Evolutionary conservation across 208 protist species (phyloP).

Genomic region (Leishmania arabica): DNA sequence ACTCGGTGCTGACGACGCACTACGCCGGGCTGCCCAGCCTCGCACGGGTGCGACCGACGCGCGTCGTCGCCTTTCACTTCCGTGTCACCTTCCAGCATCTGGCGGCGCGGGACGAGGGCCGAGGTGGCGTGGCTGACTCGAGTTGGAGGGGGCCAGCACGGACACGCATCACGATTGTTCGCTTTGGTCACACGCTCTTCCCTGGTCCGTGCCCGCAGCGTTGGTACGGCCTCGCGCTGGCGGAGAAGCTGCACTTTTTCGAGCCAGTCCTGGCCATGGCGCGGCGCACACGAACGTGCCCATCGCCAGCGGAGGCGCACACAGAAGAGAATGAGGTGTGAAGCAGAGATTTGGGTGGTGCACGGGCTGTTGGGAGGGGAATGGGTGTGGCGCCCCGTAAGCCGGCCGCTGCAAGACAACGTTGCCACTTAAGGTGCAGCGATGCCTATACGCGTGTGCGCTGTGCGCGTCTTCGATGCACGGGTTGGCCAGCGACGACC

Average conservation of each 20-base stretch:
- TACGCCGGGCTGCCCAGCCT: conserved; percentile 41
- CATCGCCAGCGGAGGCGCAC: not conserved
- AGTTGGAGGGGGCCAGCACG: not conserved
- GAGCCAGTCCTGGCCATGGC: conserved; percentile 43
- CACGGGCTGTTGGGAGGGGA: not conserved
- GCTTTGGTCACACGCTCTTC: conserved; percentile 42
- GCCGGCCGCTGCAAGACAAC: not conserved
- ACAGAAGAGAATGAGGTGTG: not conserved
- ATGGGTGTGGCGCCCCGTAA: not conserved
- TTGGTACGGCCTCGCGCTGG: conserved; percentile 70
- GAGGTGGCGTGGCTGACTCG: not conserved
- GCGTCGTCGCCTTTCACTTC: conserved; percentile 27
- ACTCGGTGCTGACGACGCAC: conserved; percentile 53
- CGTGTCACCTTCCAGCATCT: conserved; percentile 18
- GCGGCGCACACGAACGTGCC: not conserved
- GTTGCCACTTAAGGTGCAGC: not conserved
- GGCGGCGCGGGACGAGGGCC: not conserved
- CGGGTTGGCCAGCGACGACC: not conserved
- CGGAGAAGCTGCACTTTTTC: conserved; percentile 51
- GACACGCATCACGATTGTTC: conserved; percentile 22
- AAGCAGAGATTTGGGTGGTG: not conserved
- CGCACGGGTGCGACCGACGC: conserved; percentile 10
- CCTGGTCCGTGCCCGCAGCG: conserved; percentile 52
- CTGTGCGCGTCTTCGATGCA: not conserved
- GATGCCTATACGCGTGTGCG: not conserved